phyloP scores from a whole-genome alignment of 441 rosid genomes.

The Adansonia madagascariensis region DNA sequence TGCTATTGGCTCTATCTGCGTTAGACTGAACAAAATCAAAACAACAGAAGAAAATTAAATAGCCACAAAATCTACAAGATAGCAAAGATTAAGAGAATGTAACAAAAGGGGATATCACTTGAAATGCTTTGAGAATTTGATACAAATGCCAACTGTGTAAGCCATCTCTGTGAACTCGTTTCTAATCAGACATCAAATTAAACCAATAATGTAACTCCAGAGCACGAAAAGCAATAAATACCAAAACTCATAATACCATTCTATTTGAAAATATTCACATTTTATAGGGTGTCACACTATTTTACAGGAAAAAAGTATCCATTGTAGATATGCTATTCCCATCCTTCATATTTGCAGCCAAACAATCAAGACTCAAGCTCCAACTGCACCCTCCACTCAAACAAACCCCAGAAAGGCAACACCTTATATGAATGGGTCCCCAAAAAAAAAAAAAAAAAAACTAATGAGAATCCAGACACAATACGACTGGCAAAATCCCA shows the following conservation, averaged over 20 bases:
- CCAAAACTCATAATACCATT: background rate
- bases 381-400: background rate
- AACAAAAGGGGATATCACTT: background rate
- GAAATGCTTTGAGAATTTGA: constrained; percentile 10
- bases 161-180: background rate
- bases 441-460: background rate
- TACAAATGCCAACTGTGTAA: background rate
- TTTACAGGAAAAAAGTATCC: background rate
- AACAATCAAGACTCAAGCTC: constrained; percentile 11
- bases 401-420: background rate
- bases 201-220: background rate
- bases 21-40: constrained; percentile 54
- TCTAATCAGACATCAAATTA: constrained; percentile 11
- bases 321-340: background rate
- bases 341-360: constrained; percentile 1
- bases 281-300: background rate
- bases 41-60: constrained; percentile 22
- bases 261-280: background rate
- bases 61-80: constrained; percentile 17
- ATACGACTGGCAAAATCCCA: background rate
- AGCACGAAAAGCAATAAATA: constrained; percentile 1
- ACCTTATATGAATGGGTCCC: background rate
- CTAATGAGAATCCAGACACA: background rate
- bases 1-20: constrained; percentile 51
- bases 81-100: constrained; percentile 8